Percentiles rank a stretch among this genome's conserved stretches.
Evolutionary conservation across 2,329 filamentous ascomycete species (phyloP).

Genomic region (Aureobasidium pullulans): DNA sequence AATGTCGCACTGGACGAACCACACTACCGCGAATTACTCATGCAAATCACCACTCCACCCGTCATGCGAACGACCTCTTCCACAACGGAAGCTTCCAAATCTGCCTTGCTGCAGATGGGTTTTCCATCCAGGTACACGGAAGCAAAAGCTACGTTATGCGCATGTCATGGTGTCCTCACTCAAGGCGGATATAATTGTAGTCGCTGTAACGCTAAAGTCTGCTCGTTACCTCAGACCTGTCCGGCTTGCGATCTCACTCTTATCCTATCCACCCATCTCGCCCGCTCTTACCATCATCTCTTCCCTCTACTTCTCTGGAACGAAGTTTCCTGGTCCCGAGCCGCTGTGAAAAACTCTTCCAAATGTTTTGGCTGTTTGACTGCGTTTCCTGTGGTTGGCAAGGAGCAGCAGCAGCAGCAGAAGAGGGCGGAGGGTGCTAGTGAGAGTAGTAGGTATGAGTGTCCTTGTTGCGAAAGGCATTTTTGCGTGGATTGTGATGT

Average conservation of each 20-base stretch:
- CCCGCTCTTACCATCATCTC: constrained; percentile 86
- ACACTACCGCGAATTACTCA: constrained; percentile 82
- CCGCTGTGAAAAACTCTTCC: constrained; percentile 36
- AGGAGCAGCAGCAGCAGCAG: constrained; percentile 12
- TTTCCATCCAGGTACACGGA: constrained; percentile 84
- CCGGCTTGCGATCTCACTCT: constrained; percentile 86
- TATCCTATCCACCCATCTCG: constrained; percentile 87
- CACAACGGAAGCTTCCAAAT: constrained; percentile 14
- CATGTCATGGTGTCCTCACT: constrained; percentile 77
- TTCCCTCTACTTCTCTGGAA: constrained; percentile 87
- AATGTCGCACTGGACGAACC: constrained; percentile 78
- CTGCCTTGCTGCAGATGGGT: constrained; percentile 86
- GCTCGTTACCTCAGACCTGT: constrained; percentile 81
- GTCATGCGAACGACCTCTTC: constrained; percentile 53
- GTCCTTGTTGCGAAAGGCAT: constrained; percentile 76
- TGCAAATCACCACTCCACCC: constrained; percentile 82
- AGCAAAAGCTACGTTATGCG: constrained; percentile 67
- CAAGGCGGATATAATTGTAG: constrained; percentile 87
- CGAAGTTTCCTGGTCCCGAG: constrained; percentile 77
- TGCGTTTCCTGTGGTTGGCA: constrained; percentile 52
- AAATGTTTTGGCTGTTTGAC: constrained; percentile 74
- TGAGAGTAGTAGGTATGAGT: constrained; percentile 83
- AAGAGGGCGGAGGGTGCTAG: constrained; percentile 50
- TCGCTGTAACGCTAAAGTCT: constrained; percentile 81
- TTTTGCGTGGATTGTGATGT: constrained; percentile 99